Evolutionary conservation across 2,329 filamentous ascomycete genomes (phyloP).

Genomic region (Beauveria bassiana): DNA sequence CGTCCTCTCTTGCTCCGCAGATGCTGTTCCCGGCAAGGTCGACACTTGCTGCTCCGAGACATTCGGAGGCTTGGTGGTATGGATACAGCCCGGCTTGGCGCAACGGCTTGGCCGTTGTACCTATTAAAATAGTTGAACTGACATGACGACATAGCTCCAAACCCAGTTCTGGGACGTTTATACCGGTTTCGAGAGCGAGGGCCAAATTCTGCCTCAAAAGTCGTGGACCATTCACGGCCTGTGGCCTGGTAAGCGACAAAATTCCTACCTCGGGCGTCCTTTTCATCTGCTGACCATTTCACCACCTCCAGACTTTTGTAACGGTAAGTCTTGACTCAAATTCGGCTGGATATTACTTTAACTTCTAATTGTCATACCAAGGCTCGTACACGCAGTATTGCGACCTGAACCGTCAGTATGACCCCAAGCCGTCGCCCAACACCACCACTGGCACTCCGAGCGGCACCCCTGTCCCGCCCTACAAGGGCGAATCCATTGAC

Average conservation of each 20-base stretch:
- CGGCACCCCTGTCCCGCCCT: constrained; percentile 47
- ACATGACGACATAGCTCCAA: constrained; percentile 28
- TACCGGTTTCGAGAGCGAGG: constrained; percentile 49
- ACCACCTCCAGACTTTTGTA: constrained; percentile 32
- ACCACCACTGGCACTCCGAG: constrained; percentile 50
- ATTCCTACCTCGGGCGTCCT: not conserved
- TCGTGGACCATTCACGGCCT: constrained; percentile 54
- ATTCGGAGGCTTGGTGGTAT: constrained; percentile 50
- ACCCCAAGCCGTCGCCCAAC: constrained; percentile 53
- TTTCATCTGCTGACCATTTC: not conserved
- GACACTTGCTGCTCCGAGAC: constrained; percentile 61
- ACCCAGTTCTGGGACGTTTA: constrained; percentile 61
- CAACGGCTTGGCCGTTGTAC: not conserved
- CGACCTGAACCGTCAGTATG: constrained; percentile 56
- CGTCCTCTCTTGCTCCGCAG: constrained; percentile 40
- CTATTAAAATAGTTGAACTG: not conserved
- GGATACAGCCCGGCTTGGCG: constrained; percentile 8
- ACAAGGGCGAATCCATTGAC: constrained; percentile 49
- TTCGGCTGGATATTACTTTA: not conserved
- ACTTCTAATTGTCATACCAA: constrained; percentile 10
- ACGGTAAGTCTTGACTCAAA: constrained; percentile 21
- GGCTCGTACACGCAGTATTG: constrained; percentile 61
- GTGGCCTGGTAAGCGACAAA: constrained; percentile 37
- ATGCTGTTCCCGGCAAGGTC: constrained; percentile 35
- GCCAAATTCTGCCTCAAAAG: constrained; percentile 49